Conservation (phyloP, 176 grass and related monocot species). For the Phoenix dactylifera region DNA sequence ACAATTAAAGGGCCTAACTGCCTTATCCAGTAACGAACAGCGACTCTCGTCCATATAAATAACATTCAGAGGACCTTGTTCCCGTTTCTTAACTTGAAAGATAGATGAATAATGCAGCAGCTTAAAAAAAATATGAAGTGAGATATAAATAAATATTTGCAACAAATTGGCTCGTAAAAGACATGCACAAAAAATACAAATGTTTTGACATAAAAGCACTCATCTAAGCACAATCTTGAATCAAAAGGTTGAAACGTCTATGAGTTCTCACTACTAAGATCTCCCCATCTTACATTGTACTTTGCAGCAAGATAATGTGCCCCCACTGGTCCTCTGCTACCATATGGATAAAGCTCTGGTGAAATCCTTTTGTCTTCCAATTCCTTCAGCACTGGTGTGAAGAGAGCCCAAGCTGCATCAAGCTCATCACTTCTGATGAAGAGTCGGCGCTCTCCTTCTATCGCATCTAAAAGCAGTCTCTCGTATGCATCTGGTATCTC, state of each 20-base stretch:
- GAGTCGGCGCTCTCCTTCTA: constrained; percentile 73
- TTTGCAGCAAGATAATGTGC: constrained; percentile 89
- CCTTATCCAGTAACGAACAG: too few relatives aligned
- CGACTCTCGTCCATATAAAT: too few relatives aligned
- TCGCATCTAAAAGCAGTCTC: constrained; percentile 73
- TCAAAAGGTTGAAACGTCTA: neutral
- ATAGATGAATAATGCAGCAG: too few relatives aligned
- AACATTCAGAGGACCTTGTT: too few relatives aligned
- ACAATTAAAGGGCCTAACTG: too few relatives aligned
- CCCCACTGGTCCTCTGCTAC: constrained; percentile 77
- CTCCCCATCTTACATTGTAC: constrained; percentile 74
- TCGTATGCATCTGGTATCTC: constrained; percentile 97
- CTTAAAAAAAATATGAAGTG: too few relatives aligned
- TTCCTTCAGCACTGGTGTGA: constrained; percentile 71
- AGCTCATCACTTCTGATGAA: constrained; percentile 97
- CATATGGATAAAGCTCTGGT: constrained; percentile 90
- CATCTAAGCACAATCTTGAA: too few relatives aligned
- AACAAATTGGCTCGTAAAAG: too few relatives aligned
- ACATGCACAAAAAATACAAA: too few relatives aligned
- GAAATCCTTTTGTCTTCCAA: constrained; percentile 49
- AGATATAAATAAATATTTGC: too few relatives aligned
- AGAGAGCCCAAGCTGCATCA: constrained; percentile 80
- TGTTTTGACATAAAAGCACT: too few relatives aligned
- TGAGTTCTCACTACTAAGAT: constrained; percentile 42
- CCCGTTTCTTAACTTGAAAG: too few relatives aligned